Conservation (phyloP, 345 rosid genomes). For the Citrus glauca region DNA sequence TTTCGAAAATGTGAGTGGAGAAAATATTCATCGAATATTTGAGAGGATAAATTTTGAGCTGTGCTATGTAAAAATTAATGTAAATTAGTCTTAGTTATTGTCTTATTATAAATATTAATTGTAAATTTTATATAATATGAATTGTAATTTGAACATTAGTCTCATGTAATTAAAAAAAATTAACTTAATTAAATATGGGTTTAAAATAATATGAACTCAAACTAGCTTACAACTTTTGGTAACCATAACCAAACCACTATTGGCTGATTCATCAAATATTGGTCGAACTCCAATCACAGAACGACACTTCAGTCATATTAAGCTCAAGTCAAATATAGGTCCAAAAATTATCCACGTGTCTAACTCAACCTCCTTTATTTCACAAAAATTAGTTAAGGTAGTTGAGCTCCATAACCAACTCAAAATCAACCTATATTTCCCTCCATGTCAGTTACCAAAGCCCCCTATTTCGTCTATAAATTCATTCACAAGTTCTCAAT, state of each 20-base stretch:
- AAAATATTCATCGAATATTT: too few relatives aligned
- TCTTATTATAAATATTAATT: too few relatives aligned
- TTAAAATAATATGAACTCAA: background rate
- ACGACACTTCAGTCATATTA: background rate
- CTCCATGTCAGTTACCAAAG: conserved; percentile 14
- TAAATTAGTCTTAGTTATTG: accelerated
- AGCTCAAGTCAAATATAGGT: conserved; percentile 12
- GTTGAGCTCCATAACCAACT: conserved; percentile 63
- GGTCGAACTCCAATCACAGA: background rate
- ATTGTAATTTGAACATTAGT: accelerated
- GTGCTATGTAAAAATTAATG: too few relatives aligned
- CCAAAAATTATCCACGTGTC: conserved; percentile 8
- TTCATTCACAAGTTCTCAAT: conserved; percentile 1
- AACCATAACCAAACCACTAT: background rate
- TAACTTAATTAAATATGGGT: background rate
- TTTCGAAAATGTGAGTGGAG: too few relatives aligned
- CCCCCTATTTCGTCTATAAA: conserved; percentile 28
- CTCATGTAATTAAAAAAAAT: too few relatives aligned
- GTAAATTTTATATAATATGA: too few relatives aligned
- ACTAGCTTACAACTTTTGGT: background rate
- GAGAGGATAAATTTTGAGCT: accelerated
- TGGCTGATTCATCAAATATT: background rate
- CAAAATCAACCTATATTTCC: conserved; percentile 15
- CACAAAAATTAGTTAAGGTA: conserved; percentile 32
- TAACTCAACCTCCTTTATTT: background rate